Evolutionary conservation across 169 alveolate species (phyloP).

Genomic region (Babesia gibsoni): DNA sequence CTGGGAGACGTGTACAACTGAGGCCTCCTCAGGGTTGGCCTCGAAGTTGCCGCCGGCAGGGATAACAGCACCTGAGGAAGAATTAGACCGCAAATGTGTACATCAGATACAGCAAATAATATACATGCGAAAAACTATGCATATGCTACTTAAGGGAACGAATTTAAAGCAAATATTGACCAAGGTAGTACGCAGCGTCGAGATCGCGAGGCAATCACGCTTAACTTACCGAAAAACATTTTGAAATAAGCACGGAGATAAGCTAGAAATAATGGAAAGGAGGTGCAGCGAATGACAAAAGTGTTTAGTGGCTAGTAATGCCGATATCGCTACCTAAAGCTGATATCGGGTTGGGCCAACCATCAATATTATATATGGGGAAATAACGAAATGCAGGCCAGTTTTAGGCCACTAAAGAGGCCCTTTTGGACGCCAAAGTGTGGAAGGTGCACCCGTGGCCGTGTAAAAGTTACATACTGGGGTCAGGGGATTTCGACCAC

Average conservation of each 20-base stretch:
- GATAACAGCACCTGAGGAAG: slow-evolving; percentile 54
- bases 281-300: neutral
- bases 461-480: no score
- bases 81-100: slow-evolving; percentile 1
- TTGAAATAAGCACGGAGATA: neutral
- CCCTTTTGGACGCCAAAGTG: no score
- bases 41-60: slow-evolving; percentile 64
- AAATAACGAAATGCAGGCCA: neutral
- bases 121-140: no score
- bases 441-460: no score
- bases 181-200: no score
- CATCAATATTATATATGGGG: neutral
- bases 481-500: no score
- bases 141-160: no score
- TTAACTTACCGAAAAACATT: slow-evolving; percentile 31
- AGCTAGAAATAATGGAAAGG: neutral
- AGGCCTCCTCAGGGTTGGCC: slow-evolving; percentile 62
- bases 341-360: slow-evolving; percentile 28
- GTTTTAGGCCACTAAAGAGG: no score
- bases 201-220: no score
- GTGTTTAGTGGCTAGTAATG: slow-evolving; percentile 4
- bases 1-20: slow-evolving; percentile 80
- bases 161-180: no score
- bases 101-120: no score
- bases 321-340: neutral